phyloP scores from a whole-genome alignment of 2,329 filamentous ascomycete species.

The Fusarium cyanostomum region DNA sequence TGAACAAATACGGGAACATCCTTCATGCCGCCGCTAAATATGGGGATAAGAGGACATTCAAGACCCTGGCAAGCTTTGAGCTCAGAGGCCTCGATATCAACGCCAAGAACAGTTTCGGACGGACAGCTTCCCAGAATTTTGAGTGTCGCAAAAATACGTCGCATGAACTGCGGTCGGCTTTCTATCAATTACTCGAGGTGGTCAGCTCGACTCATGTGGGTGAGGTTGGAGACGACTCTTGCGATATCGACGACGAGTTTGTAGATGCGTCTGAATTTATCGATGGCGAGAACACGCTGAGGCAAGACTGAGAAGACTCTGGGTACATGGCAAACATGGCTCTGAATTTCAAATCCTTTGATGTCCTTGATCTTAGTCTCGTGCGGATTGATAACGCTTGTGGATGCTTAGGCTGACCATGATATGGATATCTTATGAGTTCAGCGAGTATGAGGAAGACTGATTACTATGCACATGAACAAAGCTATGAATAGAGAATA shows the following conservation, averaged over 20 bases:
- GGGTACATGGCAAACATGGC: too few relatives aligned
- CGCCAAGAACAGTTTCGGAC: neutral
- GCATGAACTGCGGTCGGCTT: neutral
- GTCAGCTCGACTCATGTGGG: neutral
- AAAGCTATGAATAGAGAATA: too few relatives aligned
- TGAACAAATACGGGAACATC: neutral
- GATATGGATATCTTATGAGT: too few relatives aligned
- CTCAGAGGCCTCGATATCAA: neutral
- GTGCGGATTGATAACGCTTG: too few relatives aligned
- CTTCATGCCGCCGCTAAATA: rapidly evolving
- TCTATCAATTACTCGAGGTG: neutral
- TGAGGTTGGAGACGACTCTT: too few relatives aligned
- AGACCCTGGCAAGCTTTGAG: neutral
- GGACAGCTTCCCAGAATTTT: neutral
- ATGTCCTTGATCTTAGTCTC: too few relatives aligned
- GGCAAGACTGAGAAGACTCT: too few relatives aligned
- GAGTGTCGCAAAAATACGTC: neutral
- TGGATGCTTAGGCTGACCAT: too few relatives aligned
- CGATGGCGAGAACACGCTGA: neutral
- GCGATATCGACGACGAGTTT: neutral
- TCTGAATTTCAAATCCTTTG: too few relatives aligned
- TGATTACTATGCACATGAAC: too few relatives aligned
- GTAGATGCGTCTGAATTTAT: neutral
- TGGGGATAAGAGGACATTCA: neutral
- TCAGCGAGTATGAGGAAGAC: too few relatives aligned